Evolutionary conservation across 306 rosid genomes (phyloP).

Genomic region (Hippophae tibetana): DNA sequence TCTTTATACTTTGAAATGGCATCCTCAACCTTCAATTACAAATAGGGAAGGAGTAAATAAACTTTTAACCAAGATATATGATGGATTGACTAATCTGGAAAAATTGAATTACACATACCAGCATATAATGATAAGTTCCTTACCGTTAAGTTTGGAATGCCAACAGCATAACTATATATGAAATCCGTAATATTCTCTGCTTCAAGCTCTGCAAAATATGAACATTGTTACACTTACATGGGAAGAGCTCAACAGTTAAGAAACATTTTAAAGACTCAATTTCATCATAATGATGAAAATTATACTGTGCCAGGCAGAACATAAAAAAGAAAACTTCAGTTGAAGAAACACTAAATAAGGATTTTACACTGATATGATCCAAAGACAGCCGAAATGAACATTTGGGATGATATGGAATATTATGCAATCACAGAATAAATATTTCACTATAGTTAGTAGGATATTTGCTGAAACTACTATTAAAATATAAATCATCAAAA

Average conservation of each 20-base stretch:
- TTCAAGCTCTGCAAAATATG: conserved; percentile 53
- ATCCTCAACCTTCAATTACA: conserved; percentile 70
- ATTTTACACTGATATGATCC: too few relatives aligned
- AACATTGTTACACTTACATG: conserved; percentile 19
- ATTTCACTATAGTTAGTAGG: too few relatives aligned
- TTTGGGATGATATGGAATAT: too few relatives aligned
- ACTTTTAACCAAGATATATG: neutral
- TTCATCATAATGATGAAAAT: neutral
- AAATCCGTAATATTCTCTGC: conserved; percentile 42
- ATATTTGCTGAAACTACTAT: too few relatives aligned
- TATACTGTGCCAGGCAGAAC: too few relatives aligned
- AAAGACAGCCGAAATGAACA: too few relatives aligned
- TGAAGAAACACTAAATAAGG: too few relatives aligned
- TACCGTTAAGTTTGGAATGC: conserved; percentile 80
- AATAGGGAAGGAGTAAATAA: conserved; percentile 15
- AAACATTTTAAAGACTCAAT: conserved; percentile 8
- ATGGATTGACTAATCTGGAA: neutral
- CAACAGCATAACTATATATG: conserved; percentile 48
- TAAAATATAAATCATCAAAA: too few relatives aligned
- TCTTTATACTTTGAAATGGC: conserved; percentile 41
- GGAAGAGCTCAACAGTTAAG: conserved; percentile 5
- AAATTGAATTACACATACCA: too few relatives aligned
- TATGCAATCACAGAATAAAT: too few relatives aligned
- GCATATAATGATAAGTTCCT: conserved; percentile 26
- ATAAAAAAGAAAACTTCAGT: too few relatives aligned